Evolutionary conservation across 306 rosid genomes (phyloP).

Genomic region (Vigna nakashimae): DNA sequence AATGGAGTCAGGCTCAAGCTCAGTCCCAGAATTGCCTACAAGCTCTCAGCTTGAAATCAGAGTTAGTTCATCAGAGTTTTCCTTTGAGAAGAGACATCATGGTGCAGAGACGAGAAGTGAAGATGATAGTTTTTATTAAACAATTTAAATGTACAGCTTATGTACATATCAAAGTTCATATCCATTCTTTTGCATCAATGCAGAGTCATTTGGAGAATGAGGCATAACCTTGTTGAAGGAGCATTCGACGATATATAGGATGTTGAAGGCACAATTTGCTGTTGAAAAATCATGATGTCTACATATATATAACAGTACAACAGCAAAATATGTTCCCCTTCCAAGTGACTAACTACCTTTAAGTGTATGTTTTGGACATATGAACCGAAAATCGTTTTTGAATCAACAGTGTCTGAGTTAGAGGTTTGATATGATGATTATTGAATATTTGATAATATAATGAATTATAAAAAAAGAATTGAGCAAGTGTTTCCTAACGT

Average conservation of each 20-base stretch:
- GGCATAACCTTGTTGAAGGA: slow-evolving; percentile 17
- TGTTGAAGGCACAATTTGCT: slow-evolving; percentile 1
- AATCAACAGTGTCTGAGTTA: background rate
- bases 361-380: background rate
- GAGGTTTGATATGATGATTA: no score
- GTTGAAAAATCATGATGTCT: slow-evolving; percentile 2
- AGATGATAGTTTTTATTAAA: background rate
- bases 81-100: slow-evolving; percentile 48
- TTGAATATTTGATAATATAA: no score
- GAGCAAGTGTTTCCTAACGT: no score
- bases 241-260: background rate
- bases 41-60: slow-evolving; percentile 49
- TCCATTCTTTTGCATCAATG: slow-evolving; percentile 8
- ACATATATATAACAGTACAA: background rate
- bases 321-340: background rate
- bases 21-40: slow-evolving; percentile 38
- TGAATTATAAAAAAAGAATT: no score
- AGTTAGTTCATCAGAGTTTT: slow-evolving; percentile 44
- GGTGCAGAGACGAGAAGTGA: background rate
- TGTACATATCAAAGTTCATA: slow-evolving; percentile 2
- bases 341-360: background rate
- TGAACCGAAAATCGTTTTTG: background rate
- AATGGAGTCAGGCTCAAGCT: slow-evolving; percentile 36
- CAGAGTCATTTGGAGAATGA: background rate
- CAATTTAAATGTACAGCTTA: slow-evolving; percentile 31